Evolutionary conservation across 108 stramenopile species (phyloP).

Genomic region (Nannochloropsis oceanica): DNA sequence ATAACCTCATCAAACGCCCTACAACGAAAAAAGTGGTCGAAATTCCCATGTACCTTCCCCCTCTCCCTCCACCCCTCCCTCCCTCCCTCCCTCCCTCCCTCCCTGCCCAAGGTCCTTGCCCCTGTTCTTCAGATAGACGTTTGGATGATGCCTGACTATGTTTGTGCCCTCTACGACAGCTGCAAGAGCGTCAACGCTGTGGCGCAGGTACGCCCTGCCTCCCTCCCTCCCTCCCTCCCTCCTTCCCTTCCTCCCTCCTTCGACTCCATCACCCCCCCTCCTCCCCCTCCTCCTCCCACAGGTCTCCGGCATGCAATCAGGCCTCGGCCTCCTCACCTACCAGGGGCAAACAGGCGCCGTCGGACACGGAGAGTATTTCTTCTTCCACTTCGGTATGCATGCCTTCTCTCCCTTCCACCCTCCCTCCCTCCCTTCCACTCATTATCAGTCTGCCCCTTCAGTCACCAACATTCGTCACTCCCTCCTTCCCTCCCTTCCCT

Average conservation of each 20-base stretch:
- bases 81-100: too few species aligned
- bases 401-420: not conserved
- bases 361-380: constrained; percentile 26
- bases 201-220: too few species aligned
- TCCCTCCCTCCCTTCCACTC: not conserved
- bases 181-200: constrained; percentile 8
- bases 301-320: too few species aligned
- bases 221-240: too few species aligned
- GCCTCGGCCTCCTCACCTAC: constrained; percentile 12
- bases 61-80: too few species aligned
- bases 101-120: too few species aligned
- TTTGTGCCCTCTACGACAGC: constrained; percentile 4
- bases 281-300: too few species aligned
- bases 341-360: constrained; percentile 25
- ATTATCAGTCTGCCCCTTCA: not conserved
- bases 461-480: not conserved
- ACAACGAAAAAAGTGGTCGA: too few species aligned
- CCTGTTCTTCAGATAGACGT: constrained; percentile 18
- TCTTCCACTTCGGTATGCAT: constrained; percentile 1
- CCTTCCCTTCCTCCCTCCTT: too few species aligned
- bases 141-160: not conserved
- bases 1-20: too few species aligned
- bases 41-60: too few species aligned
- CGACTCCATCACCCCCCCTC: too few species aligned
- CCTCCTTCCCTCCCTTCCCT: not conserved